phyloP scores from a whole-genome alignment of 331 rosid species.

The Malus hybrid region DNA sequence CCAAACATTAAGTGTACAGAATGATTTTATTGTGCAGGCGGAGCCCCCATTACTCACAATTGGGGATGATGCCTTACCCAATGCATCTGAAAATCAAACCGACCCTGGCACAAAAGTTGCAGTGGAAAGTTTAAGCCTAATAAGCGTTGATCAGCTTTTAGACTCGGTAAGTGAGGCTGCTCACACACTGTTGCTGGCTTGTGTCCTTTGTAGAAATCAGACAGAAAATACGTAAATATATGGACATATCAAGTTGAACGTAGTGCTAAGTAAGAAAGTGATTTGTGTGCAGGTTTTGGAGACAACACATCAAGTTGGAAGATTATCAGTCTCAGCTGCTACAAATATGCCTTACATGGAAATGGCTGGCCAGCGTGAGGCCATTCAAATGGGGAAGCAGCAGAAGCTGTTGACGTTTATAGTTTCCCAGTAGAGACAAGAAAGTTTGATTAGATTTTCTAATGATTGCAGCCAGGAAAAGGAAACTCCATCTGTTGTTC shows the following conservation, averaged over 20 bases:
- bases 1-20: background rate
- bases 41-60: slow-evolving; percentile 51
- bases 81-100: slow-evolving; percentile 32
- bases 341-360: no score
- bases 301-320: no score
- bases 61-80: slow-evolving; percentile 37
- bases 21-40: slow-evolving; percentile 33
- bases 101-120: slow-evolving; percentile 18
- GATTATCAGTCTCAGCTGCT: no score
- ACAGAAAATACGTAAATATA: no score
- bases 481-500: slow-evolving; percentile 26
- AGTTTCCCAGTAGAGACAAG: slow-evolving; percentile 30
- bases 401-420: slow-evolving; percentile 57
- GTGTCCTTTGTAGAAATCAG: background rate
- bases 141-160: slow-evolving; percentile 64
- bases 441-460: slow-evolving; percentile 23
- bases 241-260: no score
- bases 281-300: no score
- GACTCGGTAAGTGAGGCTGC: slow-evolving; percentile 44
- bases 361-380: no score
- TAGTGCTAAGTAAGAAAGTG: no score
- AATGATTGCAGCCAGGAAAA: slow-evolving; percentile 19
- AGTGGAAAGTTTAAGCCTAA: slow-evolving; percentile 32
- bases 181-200: background rate
- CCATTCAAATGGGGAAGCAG: slow-evolving; percentile 67